Percentiles rank a stretch among this genome's conserved stretches.
Evolutionary conservation across 2,329 filamentous ascomycete genomes (phyloP).

Genomic region (Monosporascus sp.): DNA sequence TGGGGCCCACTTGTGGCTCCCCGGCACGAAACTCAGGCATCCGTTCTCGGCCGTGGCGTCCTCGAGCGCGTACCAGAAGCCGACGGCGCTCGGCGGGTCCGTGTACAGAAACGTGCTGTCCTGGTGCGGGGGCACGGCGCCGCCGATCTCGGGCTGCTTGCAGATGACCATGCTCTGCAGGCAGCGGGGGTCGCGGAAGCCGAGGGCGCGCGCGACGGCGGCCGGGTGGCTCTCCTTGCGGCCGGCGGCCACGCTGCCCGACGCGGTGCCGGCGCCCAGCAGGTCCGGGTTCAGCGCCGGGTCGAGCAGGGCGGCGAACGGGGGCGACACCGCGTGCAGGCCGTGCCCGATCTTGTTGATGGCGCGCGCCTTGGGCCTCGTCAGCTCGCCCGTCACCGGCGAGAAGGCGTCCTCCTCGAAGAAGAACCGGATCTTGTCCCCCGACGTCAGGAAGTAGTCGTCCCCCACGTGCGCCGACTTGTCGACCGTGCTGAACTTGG

Average conservation of each 20-base stretch:
- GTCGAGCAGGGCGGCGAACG: constrained; percentile 55
- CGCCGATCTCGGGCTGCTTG: constrained; percentile 96
- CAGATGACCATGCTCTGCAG: constrained; percentile 98
- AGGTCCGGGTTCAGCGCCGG: constrained; percentile 40
- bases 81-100: constrained; percentile 78
- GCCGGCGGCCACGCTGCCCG: constrained; percentile 26
- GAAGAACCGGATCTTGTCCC: constrained; percentile 93
- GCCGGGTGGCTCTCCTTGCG: constrained; percentile 38
- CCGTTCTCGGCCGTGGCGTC: constrained; percentile 84
- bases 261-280: constrained; percentile 38
- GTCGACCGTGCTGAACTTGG: constrained; percentile 83
- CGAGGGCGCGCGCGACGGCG: constrained; percentile 64
- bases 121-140: constrained; percentile 84
- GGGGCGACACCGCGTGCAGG: constrained; percentile 62
- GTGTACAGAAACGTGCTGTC: constrained; percentile 93
- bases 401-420: constrained; percentile 93
- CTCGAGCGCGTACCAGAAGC: constrained; percentile 96
- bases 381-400: constrained; percentile 51
- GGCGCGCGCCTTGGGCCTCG: constrained; percentile 74
- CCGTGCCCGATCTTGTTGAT: constrained; percentile 88
- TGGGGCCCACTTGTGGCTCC: constrained; percentile 67
- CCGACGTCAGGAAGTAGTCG: constrained; percentile 85
- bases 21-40: constrained; percentile 79
- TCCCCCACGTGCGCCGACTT: constrained; percentile 78
- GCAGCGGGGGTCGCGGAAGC: constrained; percentile 68